Conservation (phyloP, 805 yeast species). For the Metschnikowia chrysomelidarum region DNA sequence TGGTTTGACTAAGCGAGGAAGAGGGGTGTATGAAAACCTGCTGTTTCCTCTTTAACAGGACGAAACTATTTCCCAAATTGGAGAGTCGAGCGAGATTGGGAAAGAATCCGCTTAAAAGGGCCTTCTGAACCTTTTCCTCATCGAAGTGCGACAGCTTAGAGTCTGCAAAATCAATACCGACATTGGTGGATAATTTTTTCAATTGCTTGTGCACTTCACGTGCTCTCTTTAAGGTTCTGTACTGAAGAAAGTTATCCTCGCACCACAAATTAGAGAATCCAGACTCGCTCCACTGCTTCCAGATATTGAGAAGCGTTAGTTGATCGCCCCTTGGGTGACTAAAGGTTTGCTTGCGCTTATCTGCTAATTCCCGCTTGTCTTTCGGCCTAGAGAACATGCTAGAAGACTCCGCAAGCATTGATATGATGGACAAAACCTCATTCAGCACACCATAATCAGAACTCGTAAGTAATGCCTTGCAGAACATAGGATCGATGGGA, state of each 20-base stretch:
- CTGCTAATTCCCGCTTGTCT: slow-evolving; percentile 64
- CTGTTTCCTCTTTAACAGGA: slow-evolving; percentile 63
- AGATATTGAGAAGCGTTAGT: slow-evolving; percentile 68
- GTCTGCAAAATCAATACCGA: slow-evolving; percentile 37
- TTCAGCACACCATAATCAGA: slow-evolving; percentile 57
- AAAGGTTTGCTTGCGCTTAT: slow-evolving; percentile 58
- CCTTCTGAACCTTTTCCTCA: slow-evolving; percentile 43
- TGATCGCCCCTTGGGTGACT: slow-evolving; percentile 70
- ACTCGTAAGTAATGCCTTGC: slow-evolving; percentile 70
- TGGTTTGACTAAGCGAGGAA: slow-evolving; percentile 58
- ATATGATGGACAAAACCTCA: slow-evolving; percentile 69
- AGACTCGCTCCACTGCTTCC: slow-evolving; percentile 69
- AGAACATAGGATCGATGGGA: slow-evolving; percentile 88
- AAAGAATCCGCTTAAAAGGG: slow-evolving; percentile 68
- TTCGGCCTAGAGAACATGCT: slow-evolving; percentile 70
- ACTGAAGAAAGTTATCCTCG: slow-evolving; percentile 75
- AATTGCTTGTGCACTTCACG: slow-evolving; percentile 72
- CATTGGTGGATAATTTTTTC: slow-evolving; percentile 53
- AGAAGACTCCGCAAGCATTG: slow-evolving; percentile 81
- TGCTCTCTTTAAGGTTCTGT: slow-evolving; percentile 65
- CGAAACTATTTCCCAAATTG: slow-evolving; percentile 65
- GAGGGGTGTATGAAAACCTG: slow-evolving; percentile 87
- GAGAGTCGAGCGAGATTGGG: slow-evolving; percentile 61
- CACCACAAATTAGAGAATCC: slow-evolving; percentile 81
- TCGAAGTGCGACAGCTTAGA: slow-evolving; percentile 9